A percentile compares a stretch with the other conserved stretches of the same genome.
Evolutionary conservation across 2,329 filamentous ascomycete genomes (phyloP).

Genomic region (Westerdykella sp.): DNA sequence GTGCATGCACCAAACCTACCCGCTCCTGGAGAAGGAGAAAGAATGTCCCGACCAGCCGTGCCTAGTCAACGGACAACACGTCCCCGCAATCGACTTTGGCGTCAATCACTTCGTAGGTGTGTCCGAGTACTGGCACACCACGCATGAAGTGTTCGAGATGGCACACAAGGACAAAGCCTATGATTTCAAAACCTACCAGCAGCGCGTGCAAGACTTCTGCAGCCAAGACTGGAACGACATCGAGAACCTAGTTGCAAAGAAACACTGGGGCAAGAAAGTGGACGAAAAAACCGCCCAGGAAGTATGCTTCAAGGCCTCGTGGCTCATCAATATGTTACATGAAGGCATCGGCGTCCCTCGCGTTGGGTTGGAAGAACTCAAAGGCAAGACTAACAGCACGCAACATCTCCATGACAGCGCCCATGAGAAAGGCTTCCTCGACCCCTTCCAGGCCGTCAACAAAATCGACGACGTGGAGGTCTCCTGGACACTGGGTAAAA

Average conservation of each 20-base stretch:
- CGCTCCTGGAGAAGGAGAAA: conserved; percentile 81
- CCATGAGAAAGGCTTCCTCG: conserved; percentile 68
- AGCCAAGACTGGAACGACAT: conserved; percentile 76
- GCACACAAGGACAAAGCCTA: conserved; percentile 73
- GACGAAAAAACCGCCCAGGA: conserved; percentile 69
- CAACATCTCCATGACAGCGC: conserved; percentile 62
- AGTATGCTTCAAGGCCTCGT: conserved; percentile 96
- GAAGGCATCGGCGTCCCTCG: conserved; percentile 92
- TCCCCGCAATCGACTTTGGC: conserved; percentile 92
- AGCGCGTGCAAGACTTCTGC: conserved; percentile 79
- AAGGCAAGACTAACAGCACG: conserved; percentile 56
- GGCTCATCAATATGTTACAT: conserved; percentile 94
- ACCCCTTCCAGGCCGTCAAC: conserved; percentile 87
- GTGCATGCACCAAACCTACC: conserved; percentile 75
- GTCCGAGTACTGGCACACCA: conserved; percentile 98
- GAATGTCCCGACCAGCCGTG: conserved; percentile 79
- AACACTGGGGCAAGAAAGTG: conserved; percentile 71
- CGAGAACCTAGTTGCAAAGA: conserved; percentile 54
- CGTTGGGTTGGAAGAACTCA: conserved; percentile 64
- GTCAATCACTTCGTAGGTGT: conserved; percentile 97
- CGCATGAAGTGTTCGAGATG: conserved; percentile 83
- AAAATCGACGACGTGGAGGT: conserved; percentile 89
- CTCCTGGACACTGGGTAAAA: conserved; percentile 95
- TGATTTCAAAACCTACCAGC: conserved; percentile 83
- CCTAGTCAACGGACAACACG: conserved; percentile 82